Evolutionary conservation across 805 yeast genomes (phyloP), one percentile per base, ranked within the genome.

Genomic region (Kazachstania kunashirensis): DNA sequence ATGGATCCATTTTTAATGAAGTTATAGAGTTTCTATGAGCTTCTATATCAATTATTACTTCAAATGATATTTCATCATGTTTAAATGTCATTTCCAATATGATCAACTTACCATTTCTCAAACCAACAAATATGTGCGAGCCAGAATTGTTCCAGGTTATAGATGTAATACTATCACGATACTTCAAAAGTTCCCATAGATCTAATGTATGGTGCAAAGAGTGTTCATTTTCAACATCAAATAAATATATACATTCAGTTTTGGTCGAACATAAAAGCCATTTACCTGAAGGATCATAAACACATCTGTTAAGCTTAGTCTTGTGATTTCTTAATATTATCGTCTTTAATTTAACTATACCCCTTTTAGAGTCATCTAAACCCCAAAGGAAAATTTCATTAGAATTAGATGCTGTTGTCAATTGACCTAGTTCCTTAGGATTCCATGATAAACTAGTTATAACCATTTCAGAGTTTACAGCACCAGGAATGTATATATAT

Each of bases 11-110:
- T 13, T 58, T 57, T 11, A 75, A 39, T 21, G 68, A 48, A 3
- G 71, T 66, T 3, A 72, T 66, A 1, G 76, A 58, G 1, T 78
- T 68, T 28, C 73, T 60, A 46, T 77, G 83, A 0, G 71, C 71
- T 11, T 52, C 43, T n/a, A 63, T 44, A 5, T 50, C 47, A 15
- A 47, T 38, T 2, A 46, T 13, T 1, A 36, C 7, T 2, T 14
- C 14, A 6, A 36, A 30, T 2, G 25, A 31, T 1, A 55, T 15
- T 3, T 39, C 38, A 3, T 30, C 18, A 6, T 11, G 16, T 21
- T 13, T 10, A 8, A 6, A 13, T 6, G 9, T 11, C 2, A 37
- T 41, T 41, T 36, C 42, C 19, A 45, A 49, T 31, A 14, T 65
- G 33, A 9, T 48, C 45, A 40, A 66, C 54, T 16, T 57, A 2